phyloP scores from a whole-genome alignment of 176 grass and related monocot genomes.

The Musa beccarii region DNA sequence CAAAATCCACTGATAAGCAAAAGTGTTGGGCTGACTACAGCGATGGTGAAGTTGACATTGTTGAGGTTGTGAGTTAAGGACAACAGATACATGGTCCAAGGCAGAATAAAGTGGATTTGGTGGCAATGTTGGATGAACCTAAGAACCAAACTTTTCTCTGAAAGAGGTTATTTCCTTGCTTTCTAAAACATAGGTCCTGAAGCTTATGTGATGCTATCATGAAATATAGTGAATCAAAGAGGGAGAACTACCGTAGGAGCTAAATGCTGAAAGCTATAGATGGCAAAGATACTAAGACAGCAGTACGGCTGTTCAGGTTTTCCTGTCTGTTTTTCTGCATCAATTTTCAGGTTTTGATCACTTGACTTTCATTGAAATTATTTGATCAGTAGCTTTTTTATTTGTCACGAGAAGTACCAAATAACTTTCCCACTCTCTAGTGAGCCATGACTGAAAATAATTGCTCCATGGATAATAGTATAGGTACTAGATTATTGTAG shows the following conservation, averaged over 20 bases:
- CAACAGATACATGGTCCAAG: constrained; percentile 3
- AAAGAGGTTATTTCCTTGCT: not conserved
- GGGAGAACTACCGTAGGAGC: not conserved
- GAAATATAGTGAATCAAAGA: not conserved
- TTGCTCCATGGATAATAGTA: not conserved
- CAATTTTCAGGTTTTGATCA: not conserved
- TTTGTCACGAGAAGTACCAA: not conserved
- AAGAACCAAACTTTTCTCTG: not conserved
- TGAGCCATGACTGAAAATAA: not conserved
- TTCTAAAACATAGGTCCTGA: not conserved
- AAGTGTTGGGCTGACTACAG: constrained; percentile 78
- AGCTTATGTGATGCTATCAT: not conserved
- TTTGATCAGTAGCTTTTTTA: not conserved
- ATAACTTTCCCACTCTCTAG: not conserved
- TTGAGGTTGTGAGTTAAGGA: constrained; percentile 50
- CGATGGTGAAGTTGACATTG: constrained; percentile 52
- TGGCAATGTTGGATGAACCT: not conserved
- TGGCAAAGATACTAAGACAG: not conserved
- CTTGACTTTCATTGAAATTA: not conserved
- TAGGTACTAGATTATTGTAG: not conserved
- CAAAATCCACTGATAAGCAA: constrained; percentile 29
- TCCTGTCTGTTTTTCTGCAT: not conserved
- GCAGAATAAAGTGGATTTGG: constrained; percentile 4
- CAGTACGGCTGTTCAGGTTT: not conserved
- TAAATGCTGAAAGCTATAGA: not conserved